Conservation (phyloP, 345 rosid genomes). For the Sapria himalayana region DNA sequence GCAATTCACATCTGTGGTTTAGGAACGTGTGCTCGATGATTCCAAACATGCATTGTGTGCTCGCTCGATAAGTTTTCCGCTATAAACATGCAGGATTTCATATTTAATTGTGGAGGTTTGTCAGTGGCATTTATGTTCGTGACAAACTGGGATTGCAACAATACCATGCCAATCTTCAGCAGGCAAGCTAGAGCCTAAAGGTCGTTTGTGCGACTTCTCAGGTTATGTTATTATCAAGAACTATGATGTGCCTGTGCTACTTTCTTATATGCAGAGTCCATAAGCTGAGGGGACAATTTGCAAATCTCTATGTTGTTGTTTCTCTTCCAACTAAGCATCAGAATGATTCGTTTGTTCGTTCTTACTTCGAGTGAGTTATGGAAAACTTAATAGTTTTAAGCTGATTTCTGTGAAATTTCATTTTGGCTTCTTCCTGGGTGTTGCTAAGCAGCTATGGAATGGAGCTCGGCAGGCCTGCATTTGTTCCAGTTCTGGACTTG, state of each 20-base stretch:
- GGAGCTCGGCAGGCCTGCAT: slow-evolving; percentile 77
- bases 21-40: too few species aligned
- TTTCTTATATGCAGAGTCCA: slow-evolving; percentile 24
- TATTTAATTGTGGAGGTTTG: slow-evolving; percentile 78
- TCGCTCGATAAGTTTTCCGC: too few species aligned
- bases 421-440: background rate
- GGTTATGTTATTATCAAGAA: too few species aligned
- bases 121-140: slow-evolving; percentile 72
- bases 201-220: too few species aligned
- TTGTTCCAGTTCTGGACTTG: slow-evolving; percentile 52
- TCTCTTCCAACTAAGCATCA: slow-evolving; percentile 41
- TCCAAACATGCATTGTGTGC: too few species aligned
- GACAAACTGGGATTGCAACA: slow-evolving; percentile 43
- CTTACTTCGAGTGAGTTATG: slow-evolving; percentile 66
- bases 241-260: slow-evolving; percentile 1
- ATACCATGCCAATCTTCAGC: slow-evolving; percentile 24
- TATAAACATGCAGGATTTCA: slow-evolving; percentile 30
- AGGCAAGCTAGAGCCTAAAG: slow-evolving; percentile 21
- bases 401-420: too few species aligned
- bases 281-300: slow-evolving; percentile 57
- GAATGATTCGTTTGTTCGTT: slow-evolving; percentile 44
- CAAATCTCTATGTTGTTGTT: slow-evolving; percentile 39
- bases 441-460: slow-evolving; percentile 35
- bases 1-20: too few species aligned
- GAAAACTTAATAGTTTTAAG: too few species aligned